Base-by-base conservation (phyloP, 176 grass and related monocot species). In the Echinochloa phyllopogon region DNA sequence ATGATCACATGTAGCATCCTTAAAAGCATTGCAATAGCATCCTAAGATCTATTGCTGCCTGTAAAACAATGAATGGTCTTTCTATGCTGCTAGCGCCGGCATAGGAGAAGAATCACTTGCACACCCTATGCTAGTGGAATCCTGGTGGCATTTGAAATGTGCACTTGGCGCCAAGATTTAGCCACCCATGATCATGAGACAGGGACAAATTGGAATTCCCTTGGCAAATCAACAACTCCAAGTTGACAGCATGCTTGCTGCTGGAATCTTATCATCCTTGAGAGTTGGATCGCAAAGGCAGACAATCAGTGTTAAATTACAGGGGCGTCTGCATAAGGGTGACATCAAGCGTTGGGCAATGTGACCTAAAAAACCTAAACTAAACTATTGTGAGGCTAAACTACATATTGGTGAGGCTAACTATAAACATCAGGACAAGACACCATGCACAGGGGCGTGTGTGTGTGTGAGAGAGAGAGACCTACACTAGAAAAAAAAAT, bases 261-360 rank as follows among this genome's bases (percentile, higher is more conserved):
- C 52, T 63, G 53, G 55, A 64, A 84, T 41, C 57, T 83, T 83
- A 78, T 47, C 56, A 37, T 84, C 67, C 33, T 61, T 61, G 51
- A 44, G 72, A 42, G 64, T 15, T 11, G 33, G 37, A 16, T 0
- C n/a, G 40, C 70, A 20, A 4, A 11, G 25, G 36, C 24, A 49
- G 45, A 41, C 4, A 21, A 2, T 36, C 10, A 53, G 13, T 57
- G 44, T 77, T 85, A 76, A 21, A 49, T 74, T 75, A 77, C 71
- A 72, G 64, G 37, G 20, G 36, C 84, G 49, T 37, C 72, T 69
- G 68, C 89, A 40, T 65, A 21, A 84, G 77, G 80, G 68, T 90
- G 88, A 87, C 88, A 90, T 88, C 90, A 85, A 82, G 57, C 81
- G 2, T 88, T 37, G 86, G 56, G 5, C 23, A 37, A 11, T n/a